Evolutionary conservation across 306 rosid species (phyloP).

Genomic region (Pyrus bretschneideri): DNA sequence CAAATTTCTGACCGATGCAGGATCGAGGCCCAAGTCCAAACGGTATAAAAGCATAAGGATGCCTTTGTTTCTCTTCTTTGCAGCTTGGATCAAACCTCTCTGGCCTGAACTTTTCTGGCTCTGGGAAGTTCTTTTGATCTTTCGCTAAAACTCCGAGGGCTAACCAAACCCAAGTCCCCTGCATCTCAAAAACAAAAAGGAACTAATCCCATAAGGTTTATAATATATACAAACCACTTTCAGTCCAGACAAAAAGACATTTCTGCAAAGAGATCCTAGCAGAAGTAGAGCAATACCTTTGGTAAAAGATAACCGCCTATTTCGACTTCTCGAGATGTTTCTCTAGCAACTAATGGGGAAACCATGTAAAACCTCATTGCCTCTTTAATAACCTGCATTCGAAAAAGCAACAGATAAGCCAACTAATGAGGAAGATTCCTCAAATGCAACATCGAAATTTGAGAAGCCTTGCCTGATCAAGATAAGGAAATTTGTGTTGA

Average conservation of each 20-base stretch:
- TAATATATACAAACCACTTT: not conserved
- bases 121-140: conserved; percentile 76
- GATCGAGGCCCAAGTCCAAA: conserved; percentile 91
- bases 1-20: conserved; percentile 82
- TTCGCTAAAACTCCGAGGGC: conserved; percentile 86
- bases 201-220: not conserved
- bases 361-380: conserved; percentile 72
- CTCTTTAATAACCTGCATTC: conserved; percentile 78
- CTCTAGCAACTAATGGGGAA: conserved; percentile 92
- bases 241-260: not conserved
- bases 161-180: conserved; percentile 99
- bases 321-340: conserved; percentile 68
- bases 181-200: conserved; percentile 8
- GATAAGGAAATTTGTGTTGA: conserved; percentile 65
- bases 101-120: conserved; percentile 88
- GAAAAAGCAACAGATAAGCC: not conserved
- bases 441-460: not conserved
- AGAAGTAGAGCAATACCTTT: conserved; percentile 40
- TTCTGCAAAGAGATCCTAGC: not conserved
- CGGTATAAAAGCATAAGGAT: conserved; percentile 79
- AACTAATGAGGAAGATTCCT: not conserved
- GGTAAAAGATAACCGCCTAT: conserved; percentile 92
- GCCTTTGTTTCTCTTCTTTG: conserved; percentile 74
- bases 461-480: conserved; percentile 52
- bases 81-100: conserved; percentile 78